Evolutionary conservation across 2,329 filamentous ascomycete species (phyloP).

Genomic region (Colletotrichum liriopes): DNA sequence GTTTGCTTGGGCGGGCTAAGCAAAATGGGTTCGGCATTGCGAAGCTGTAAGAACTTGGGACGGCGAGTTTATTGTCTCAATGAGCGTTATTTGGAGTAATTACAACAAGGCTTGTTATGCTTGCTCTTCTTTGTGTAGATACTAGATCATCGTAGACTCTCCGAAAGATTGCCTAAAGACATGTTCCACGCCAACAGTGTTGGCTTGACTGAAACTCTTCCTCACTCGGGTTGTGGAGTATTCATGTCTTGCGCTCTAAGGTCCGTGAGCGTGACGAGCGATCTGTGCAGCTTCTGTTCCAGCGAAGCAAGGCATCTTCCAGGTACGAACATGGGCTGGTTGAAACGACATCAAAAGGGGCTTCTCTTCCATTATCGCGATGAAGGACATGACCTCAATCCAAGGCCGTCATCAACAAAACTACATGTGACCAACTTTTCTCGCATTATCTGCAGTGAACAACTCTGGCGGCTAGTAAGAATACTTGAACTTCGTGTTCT

Average conservation of each 20-base stretch:
- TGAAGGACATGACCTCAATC: neutral
- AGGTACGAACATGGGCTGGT: neutral
- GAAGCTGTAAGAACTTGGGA: slow-evolving; percentile 16
- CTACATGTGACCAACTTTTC: neutral
- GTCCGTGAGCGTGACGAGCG: neutral
- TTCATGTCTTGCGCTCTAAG: neutral
- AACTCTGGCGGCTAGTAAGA: neutral
- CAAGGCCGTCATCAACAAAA: neutral
- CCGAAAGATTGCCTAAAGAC: neutral
- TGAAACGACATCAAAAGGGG: neutral
- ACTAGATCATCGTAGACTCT: neutral
- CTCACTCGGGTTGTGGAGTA: neutral
- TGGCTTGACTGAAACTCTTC: neutral
- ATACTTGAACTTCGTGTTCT: slow-evolving; percentile 46
- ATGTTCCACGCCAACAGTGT: too few species aligned
- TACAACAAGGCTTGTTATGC: too few species aligned
- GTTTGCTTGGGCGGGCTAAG: slow-evolving; percentile 29
- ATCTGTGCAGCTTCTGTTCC: neutral
- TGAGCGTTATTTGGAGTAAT: neutral
- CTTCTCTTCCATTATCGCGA: neutral
- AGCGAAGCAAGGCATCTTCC: neutral
- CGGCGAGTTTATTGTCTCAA: too few species aligned
- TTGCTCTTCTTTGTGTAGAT: neutral
- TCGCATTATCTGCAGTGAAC: neutral
- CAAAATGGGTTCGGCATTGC: slow-evolving; percentile 34